Evolutionary conservation across 441 rosid genomes (phyloP).

Genomic region (Erodium texanum): DNA sequence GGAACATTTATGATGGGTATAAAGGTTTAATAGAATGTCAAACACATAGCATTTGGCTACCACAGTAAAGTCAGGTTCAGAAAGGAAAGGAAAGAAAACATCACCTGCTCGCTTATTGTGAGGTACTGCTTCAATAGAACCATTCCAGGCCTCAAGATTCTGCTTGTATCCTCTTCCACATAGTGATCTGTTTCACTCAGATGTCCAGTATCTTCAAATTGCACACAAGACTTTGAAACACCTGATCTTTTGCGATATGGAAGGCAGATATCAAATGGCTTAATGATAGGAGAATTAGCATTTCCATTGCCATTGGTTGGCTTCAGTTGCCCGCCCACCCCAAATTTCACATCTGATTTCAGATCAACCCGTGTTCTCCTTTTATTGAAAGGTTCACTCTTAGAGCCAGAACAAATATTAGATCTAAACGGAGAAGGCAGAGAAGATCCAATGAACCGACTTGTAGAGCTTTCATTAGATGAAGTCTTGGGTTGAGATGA

Average conservation of each 20-base stretch:
- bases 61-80: background rate
- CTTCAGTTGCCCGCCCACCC: too few relatives aligned
- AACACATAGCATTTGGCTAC: background rate
- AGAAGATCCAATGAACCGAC: conserved; percentile 13
- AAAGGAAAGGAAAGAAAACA: background rate
- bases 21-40: too few relatives aligned
- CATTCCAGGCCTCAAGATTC: conserved; percentile 48
- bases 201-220: background rate
- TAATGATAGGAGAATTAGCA: background rate
- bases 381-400: background rate
- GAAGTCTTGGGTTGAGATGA: conserved; percentile 5
- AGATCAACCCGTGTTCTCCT: background rate
- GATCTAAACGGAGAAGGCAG: conserved; percentile 14
- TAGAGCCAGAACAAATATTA: background rate
- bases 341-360: background rate
- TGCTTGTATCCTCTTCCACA: conserved; percentile 3
- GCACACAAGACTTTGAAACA: background rate
- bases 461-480: background rate
- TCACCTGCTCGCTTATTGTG: conserved; percentile 30
- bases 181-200: background rate
- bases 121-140: conserved; percentile 40
- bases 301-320: background rate
- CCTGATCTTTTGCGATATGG: background rate
- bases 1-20: conserved; percentile 3
- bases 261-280: conserved; percentile 37